phyloP scores from a whole-genome alignment of 805 yeast genomes.

The Metschnikowia amazonensis region DNA sequence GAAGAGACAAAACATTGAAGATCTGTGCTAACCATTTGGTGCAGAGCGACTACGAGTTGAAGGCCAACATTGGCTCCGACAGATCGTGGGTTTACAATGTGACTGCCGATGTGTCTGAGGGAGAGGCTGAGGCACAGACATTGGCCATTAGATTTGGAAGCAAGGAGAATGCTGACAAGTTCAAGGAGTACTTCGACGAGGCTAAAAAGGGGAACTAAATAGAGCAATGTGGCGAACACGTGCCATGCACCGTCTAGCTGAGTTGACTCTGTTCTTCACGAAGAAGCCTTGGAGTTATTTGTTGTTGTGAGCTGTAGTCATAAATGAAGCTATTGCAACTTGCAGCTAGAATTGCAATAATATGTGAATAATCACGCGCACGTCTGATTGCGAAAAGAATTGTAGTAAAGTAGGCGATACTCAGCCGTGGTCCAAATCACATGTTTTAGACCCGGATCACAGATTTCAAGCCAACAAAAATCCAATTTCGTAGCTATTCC shows the following conservation, averaged over 20 bases:
- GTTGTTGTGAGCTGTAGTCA: no score
- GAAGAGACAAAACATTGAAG: constrained; percentile 98
- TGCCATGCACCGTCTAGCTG: neutral
- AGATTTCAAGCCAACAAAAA: no score
- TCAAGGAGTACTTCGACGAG: constrained; percentile 85
- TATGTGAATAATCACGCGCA: no score
- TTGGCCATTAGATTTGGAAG: constrained; percentile 93
- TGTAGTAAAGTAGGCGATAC: no score
- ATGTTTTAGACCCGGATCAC: no score
- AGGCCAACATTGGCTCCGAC: constrained; percentile 93
- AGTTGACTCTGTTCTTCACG: neutral
- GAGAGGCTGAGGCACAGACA: constrained; percentile 92
- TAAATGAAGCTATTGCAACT: no score
- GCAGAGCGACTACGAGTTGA: constrained; percentile 75
- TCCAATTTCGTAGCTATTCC: no score
- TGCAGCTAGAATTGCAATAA: no score
- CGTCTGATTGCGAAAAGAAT: no score
- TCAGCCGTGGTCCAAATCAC: no score
- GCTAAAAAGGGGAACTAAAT: constrained; percentile 49
- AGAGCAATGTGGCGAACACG: constrained; percentile 2
- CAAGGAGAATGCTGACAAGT: constrained; percentile 90
- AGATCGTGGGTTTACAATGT: constrained; percentile 98
- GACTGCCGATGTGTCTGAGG: constrained; percentile 92
- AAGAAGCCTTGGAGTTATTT: neutral
- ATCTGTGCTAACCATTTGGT: constrained; percentile 96